These are phyloP conservation scores for Eucalyptus dawsonii DNA, from an alignment of 345 rosid genomes.

Conservation along the genomic window DNA sequence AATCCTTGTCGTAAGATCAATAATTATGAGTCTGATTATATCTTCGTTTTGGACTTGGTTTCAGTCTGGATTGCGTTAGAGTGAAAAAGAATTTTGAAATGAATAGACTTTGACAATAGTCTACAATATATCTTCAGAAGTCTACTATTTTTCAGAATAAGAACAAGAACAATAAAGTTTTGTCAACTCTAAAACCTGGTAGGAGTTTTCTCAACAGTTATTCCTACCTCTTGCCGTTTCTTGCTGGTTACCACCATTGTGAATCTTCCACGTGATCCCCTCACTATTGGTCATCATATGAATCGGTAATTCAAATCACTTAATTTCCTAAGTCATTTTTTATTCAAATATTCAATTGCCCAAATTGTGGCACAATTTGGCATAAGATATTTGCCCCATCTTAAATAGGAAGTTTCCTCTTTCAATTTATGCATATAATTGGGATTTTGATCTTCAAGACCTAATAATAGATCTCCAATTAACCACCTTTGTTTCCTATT, in stretches of 20 bases:
- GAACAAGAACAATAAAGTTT: too few species aligned
- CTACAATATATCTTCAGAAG: fast-evolving
- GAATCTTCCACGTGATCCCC: background rate
- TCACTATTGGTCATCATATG: background rate
- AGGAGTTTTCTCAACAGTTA: too few species aligned
- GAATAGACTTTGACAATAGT: too few species aligned
- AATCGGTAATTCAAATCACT: background rate
- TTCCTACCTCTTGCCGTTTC: background rate
- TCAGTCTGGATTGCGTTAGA: fast-evolving
- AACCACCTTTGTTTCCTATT: background rate
- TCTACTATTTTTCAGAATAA: too few species aligned
- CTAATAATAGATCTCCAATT: too few species aligned
- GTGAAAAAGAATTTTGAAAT: too few species aligned
- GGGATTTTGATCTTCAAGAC: background rate
- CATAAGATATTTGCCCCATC: background rate
- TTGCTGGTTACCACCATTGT: background rate
- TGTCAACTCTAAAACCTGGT: too few species aligned
- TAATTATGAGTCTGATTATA: too few species aligned
- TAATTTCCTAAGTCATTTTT: background rate
- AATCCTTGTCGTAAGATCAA: too few species aligned
- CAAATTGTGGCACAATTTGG: background rate
- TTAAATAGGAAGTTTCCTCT: background rate
- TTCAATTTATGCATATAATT: too few species aligned
- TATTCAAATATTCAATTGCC: background rate
- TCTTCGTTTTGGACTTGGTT: too few species aligned